phyloP scores from a whole-genome alignment of 768 basidiomycete genomes.

The Suillus bovinus region DNA sequence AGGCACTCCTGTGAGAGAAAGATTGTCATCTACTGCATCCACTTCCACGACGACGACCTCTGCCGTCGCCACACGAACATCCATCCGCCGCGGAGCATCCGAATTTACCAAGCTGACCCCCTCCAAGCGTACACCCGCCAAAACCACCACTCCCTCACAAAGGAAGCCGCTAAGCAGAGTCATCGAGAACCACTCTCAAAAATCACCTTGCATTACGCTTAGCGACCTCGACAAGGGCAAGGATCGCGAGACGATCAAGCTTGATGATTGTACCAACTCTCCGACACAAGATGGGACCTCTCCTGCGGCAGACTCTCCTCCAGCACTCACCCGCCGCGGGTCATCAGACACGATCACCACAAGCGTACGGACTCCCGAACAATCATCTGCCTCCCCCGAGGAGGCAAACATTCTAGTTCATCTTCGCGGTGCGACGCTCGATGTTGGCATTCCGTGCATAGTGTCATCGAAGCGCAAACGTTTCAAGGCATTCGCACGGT shows the following conservation, averaged over 20 bases:
- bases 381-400: slow-evolving; percentile 25
- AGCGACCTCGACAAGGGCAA: slow-evolving; percentile 8
- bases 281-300: neutral
- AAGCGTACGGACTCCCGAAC: slow-evolving; percentile 20
- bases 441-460: slow-evolving; percentile 89
- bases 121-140: slow-evolving; percentile 2
- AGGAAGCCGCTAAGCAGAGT: slow-evolving; percentile 15
- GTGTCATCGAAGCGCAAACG: slow-evolving; percentile 80
- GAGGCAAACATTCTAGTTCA: slow-evolving; percentile 18
- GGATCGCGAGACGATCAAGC: slow-evolving; percentile 2
- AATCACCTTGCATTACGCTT: neutral
- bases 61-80: slow-evolving; percentile 19
- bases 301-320: slow-evolving; percentile 8
- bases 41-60: neutral
- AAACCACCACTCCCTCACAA: neutral
- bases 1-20: slow-evolving; percentile 13
- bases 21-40: slow-evolving; percentile 27
- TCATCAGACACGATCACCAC: slow-evolving; percentile 31
- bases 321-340: slow-evolving; percentile 22
- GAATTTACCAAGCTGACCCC: slow-evolving; percentile 26
- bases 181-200: slow-evolving; percentile 11
- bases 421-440: slow-evolving; percentile 70
- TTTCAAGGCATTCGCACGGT: slow-evolving; percentile 84
- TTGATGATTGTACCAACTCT: neutral
- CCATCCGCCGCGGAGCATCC: slow-evolving; percentile 23